Evolutionary conservation across 2,329 filamentous ascomycete genomes (phyloP), one percentile per base, ranked within the genome.

Genomic region (Cladophialophora exuberans): DNA sequence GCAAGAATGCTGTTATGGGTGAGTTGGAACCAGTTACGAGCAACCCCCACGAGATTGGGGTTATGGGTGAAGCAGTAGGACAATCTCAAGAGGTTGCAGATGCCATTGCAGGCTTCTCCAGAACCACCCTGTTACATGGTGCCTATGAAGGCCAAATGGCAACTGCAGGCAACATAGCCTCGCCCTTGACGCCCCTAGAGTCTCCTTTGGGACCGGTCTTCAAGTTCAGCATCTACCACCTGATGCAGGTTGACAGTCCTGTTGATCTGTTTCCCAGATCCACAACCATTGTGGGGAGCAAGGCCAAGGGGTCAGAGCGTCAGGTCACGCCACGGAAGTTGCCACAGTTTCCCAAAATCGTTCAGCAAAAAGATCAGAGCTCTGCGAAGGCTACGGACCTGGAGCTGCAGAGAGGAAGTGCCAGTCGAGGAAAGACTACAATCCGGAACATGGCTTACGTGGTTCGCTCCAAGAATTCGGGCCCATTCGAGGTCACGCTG

Each of bases 401-500:
- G 18, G 39, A 56, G 13, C 28, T 13, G 13, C 7, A 31, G 13
- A 31, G 28, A 31, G 13, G 22, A 39, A 18, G 17, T 1, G 36
- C 17, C 4, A 15, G 11, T 20, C 36, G 3, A 39, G 36, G 6
- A 31, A 13, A 6, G 7, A 31, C 22, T 13, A 26, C 22, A 6
- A 26, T 44, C 13, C 4, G 13, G 0, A 71, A 76, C 23, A 43
- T 79, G 1, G 72, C 75, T 0, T 67, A 66, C 2, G 68, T 78
- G 3, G 61, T 80, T 0, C 71, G 78, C 0, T 78, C 76, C 7
- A 82, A 81, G 62, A 81, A 81, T 41, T 69, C 77, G 0, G 78
- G 78, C 0, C 78, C 79, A 0, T 82, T 72, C 53, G 78, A 81
- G 56, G 69, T 81, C 20, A 81, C 79, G 0, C 70, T 81, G n/a